Conservation (phyloP, 1,284 basidiomycete species). For the Trichosporon ovoides region DNA sequence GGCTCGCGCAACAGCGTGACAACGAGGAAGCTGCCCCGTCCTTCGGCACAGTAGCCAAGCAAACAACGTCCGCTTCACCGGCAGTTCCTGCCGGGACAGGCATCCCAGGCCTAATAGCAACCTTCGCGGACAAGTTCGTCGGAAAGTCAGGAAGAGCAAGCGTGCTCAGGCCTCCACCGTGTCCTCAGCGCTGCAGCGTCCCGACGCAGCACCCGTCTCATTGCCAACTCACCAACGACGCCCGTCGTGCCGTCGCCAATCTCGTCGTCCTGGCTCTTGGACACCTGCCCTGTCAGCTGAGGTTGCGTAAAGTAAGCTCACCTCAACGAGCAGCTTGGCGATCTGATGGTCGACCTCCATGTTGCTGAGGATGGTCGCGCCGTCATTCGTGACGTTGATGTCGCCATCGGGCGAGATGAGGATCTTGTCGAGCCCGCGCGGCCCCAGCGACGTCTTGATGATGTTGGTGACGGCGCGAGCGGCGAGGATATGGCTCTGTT, state of each 20-base stretch:
- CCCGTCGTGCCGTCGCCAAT: slow-evolving; percentile 99
- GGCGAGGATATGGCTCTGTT: slow-evolving; percentile 86
- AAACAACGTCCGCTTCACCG: too few species aligned
- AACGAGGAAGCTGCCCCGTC: too few species aligned
- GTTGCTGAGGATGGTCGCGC: slow-evolving; percentile 88
- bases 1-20: too few species aligned
- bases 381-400: slow-evolving; percentile 98
- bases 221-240: slow-evolving; percentile 74
- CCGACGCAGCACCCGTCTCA: background rate
- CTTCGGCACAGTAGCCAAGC: too few species aligned
- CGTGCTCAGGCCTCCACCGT: too few species aligned
- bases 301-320: too few species aligned
- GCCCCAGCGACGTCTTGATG: slow-evolving; percentile 88
- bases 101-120: too few species aligned
- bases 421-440: slow-evolving; percentile 97
- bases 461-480: slow-evolving; percentile 85
- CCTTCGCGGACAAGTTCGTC: too few species aligned
- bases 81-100: too few species aligned
- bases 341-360: slow-evolving; percentile 99
- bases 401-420: slow-evolving; percentile 97
- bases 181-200: too few species aligned
- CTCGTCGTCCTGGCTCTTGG: slow-evolving; percentile 97
- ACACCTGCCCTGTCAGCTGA: slow-evolving; percentile 45
- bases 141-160: too few species aligned
- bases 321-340: slow-evolving; percentile 92